Evolutionary conservation across 306 rosid genomes (phyloP).

Genomic region (Sechiopsis laciniata): DNA sequence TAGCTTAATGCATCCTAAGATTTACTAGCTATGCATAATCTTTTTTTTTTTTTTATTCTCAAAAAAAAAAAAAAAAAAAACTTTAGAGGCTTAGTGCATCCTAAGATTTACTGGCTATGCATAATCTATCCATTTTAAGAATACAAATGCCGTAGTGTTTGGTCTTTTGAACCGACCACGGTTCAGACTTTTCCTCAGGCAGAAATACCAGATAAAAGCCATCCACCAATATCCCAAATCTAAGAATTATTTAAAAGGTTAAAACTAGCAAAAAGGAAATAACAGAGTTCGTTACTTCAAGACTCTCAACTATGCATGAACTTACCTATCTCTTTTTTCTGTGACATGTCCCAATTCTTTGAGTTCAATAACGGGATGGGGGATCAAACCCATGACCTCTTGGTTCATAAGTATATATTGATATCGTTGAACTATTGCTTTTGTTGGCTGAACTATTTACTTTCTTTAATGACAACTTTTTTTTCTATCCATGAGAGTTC

Average conservation of each 20-base stretch:
- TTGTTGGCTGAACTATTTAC: too few species aligned
- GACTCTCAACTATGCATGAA: too few species aligned
- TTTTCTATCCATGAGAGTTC: too few species aligned
- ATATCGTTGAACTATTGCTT: too few species aligned
- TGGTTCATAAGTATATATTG: too few species aligned
- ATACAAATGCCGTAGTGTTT: neutral
- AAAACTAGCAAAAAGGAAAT: neutral
- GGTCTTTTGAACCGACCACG: neutral
- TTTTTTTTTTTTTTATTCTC: too few species aligned
- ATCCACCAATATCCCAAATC: constrained; percentile 8
- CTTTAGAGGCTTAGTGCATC: neutral
- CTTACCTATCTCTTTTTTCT: too few species aligned
- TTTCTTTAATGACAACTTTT: too few species aligned
- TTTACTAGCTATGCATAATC: neutral
- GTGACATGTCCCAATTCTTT: neutral
- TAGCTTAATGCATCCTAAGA: neutral
- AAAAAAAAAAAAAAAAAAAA: too few species aligned
- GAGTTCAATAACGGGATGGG: too few species aligned
- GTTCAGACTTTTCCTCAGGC: constrained; percentile 5
- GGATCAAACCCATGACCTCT: too few species aligned
- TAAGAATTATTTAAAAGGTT: neutral
- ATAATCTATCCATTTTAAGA: neutral
- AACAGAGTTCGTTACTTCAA: neutral
- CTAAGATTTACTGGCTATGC: neutral
- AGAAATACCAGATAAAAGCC: neutral